Conservation (phyloP, 345 rosid genomes). For the Citrus glauca region DNA sequence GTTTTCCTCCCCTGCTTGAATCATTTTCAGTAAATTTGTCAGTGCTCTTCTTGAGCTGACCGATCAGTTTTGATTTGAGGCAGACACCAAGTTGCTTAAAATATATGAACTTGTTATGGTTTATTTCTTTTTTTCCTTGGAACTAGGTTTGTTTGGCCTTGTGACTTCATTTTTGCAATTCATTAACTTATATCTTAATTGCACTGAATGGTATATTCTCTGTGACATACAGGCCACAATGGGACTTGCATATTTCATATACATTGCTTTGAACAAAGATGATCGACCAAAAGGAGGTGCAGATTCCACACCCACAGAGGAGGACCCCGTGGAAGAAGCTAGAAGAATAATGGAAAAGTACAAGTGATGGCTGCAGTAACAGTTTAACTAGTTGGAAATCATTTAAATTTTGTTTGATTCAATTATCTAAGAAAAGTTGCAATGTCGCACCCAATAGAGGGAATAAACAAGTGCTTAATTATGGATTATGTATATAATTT, state of each 20-base stretch:
- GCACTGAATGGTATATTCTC: slow-evolving; percentile 6
- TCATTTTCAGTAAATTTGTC: not conserved
- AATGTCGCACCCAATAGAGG: not conserved
- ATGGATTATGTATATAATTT: not conserved
- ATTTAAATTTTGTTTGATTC: not conserved
- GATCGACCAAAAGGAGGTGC: slow-evolving; percentile 47
- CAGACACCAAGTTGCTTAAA: too few relatives aligned
- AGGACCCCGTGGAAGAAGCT: slow-evolving; percentile 73
- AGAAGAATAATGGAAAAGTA: slow-evolving; percentile 91
- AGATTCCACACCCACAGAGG: slow-evolving; percentile 31
- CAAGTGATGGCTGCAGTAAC: slow-evolving; percentile 36
- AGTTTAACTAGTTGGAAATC: not conserved
- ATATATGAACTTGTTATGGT: too few relatives aligned
- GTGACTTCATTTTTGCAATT: too few relatives aligned
- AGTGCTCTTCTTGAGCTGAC: not conserved
- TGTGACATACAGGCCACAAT: slow-evolving; percentile 63
- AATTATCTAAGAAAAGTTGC: not conserved
- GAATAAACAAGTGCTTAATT: not conserved
- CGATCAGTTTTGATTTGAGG: not conserved
- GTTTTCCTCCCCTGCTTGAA: not conserved
- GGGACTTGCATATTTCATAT: slow-evolving; percentile 84
- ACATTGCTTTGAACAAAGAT: slow-evolving; percentile 84
- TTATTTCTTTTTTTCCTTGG: too few relatives aligned
- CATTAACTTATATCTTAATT: too few relatives aligned
- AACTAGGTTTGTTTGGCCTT: too few relatives aligned